Conservation (phyloP, 768 basidiomycete genomes). For the Leccinum pellstonianum region DNA sequence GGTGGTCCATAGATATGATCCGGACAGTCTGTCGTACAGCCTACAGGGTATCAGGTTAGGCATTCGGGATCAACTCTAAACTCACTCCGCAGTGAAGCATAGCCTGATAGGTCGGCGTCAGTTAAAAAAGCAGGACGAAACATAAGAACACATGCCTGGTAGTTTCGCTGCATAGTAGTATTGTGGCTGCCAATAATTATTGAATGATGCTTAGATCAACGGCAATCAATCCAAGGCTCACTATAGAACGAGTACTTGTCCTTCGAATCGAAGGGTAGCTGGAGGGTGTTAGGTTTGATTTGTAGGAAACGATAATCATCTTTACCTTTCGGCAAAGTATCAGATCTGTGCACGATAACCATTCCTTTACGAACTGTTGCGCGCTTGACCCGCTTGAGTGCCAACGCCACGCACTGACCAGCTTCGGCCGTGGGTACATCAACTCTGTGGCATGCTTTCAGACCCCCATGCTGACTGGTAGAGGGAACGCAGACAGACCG, state of each 20-base stretch:
- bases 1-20: constrained; percentile 88
- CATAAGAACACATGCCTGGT: constrained; percentile 59
- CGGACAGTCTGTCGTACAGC: constrained; percentile 90
- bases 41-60: constrained; percentile 37
- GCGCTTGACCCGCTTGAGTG: constrained; percentile 84
- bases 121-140: not conserved
- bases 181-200: constrained; percentile 61
- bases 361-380: constrained; percentile 89
- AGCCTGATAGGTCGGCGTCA: constrained; percentile 43
- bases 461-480: not conserved
- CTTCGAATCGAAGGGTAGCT: constrained; percentile 88
- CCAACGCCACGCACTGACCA: constrained; percentile 92
- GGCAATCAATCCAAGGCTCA: constrained; percentile 37
- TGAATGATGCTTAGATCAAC: constrained; percentile 4
- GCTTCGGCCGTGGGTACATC: constrained; percentile 85
- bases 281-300: not conserved
- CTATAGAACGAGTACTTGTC: constrained; percentile 92
- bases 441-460: constrained; percentile 48
- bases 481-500: constrained; percentile 46
- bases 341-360: constrained; percentile 84
- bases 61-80: not conserved
- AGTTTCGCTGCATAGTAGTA: constrained; percentile 89
- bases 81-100: constrained; percentile 91
- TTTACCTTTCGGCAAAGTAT: constrained; percentile 72
- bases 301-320: not conserved